Evolutionary conservation across 129 eudicot genomes (phyloP).

Genomic region (Arctium lappa): DNA sequence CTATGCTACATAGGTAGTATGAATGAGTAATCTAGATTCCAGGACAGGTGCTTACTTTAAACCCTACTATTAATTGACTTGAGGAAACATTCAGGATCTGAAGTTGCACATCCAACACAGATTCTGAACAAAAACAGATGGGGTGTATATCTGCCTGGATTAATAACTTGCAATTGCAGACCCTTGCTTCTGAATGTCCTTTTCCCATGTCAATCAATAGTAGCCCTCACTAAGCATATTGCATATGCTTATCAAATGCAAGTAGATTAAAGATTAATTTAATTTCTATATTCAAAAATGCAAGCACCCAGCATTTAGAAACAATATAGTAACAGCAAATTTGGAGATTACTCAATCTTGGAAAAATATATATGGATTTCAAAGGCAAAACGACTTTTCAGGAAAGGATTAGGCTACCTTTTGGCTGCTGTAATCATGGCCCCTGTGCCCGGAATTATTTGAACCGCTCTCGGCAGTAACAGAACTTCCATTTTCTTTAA

Average conservation of each 20-base stretch:
- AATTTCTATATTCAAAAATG: not conserved
- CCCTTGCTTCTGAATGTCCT: too few species aligned
- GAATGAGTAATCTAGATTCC: too few species aligned
- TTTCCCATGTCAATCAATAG: too few species aligned
- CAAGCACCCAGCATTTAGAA: not conserved
- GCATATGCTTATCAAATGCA: not conserved
- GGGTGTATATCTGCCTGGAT: too few species aligned
- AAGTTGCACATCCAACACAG: too few species aligned
- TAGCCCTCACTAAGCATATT: too few species aligned
- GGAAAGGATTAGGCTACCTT: constrained; percentile 39
- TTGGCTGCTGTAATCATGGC: constrained; percentile 41
- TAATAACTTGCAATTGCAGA: too few species aligned
- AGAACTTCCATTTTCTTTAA: constrained; percentile 53
- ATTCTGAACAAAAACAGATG: too few species aligned
- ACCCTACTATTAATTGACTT: too few species aligned
- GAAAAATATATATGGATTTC: not conserved
- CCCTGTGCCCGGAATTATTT: constrained; percentile 40
- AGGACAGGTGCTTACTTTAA: too few species aligned
- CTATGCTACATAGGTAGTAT: too few species aligned
- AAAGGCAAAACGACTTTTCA: not conserved
- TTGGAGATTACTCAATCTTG: not conserved
- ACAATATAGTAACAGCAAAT: not conserved
- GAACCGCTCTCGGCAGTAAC: constrained; percentile 35
- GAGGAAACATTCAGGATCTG: too few species aligned
- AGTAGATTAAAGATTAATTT: not conserved